Base-by-base conservation (phyloP, 2,329 filamentous ascomycete genomes). In the Trichophyton verrucosum region DNA sequence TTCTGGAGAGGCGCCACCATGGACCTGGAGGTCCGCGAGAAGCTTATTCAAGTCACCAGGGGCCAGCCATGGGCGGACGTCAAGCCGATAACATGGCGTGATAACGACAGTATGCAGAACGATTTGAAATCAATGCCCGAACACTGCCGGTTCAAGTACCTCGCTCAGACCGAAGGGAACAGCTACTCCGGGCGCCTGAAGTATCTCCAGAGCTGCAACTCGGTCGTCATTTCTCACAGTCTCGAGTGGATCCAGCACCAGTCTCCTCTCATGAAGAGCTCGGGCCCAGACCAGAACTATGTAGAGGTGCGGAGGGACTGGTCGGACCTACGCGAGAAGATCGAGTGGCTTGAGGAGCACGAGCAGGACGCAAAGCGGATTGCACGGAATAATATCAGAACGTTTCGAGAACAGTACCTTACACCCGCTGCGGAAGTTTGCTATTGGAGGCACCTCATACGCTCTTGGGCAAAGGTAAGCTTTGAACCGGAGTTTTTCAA, bases 351-450 rank as follows among this genome's bases (percentile, higher is more conserved):
- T 3, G 69, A 78, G 53, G 70, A 73, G 58, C 70, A 81, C 61
- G 74, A 74, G 0, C 65, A 71, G 3, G 67, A 73, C 3, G 79
- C 80, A n/a, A 72, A 78, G 66, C 68, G 68, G 38, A 81, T 84
- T 59, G 80, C 80, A 13, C 69, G 76, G 30, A 81, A 82, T 65
- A 74, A 72, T 2, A 73, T 77, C 4, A 67, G 67, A 47, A 76
- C 74, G 15, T 81, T 82, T 65, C 74, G 80, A 2, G 79, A 82
- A 64, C 70, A 77, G 2, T 82, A 82, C 65, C 69, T 82, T 33
- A 82, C 80, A 1, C 78, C 79, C 1, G 78, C 80, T 2, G 80
- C 80, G 1, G 78, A 82, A 67, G 75, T 77, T 2, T 83, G 80
- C 63, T 82, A 82, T 64, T 82, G 80, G 80, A 73, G 80, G 9